These are phyloP conservation scores for Russula sp. DNA, from an alignment of 768 basidiomycete species.

Conservation along the genomic window DNA sequence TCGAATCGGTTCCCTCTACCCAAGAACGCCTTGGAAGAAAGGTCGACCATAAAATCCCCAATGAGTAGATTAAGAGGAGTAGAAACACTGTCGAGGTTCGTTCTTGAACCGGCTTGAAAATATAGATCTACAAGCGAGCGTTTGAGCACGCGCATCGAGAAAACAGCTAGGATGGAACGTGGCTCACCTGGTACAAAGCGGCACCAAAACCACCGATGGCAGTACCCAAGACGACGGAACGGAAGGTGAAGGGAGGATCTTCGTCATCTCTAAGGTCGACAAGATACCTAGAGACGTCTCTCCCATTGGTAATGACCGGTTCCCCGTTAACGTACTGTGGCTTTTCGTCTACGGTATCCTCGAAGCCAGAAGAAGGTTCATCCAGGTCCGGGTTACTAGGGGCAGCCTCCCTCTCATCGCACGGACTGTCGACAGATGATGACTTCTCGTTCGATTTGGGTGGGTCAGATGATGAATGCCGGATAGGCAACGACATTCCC, in stretches of 20 bases:
- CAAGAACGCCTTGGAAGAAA: constrained; percentile 44
- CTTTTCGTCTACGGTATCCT: constrained; percentile 8
- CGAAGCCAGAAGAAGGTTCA: neutral
- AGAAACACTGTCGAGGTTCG: constrained; percentile 56
- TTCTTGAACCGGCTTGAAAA: constrained; percentile 56
- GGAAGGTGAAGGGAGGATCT: constrained; percentile 53
- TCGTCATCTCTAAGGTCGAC: constrained; percentile 58
- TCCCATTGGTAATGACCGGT: constrained; percentile 39
- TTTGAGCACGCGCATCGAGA: neutral
- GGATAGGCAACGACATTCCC: neutral
- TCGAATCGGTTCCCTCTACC: constrained; percentile 48
- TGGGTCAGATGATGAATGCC: neutral
- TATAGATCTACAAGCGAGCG: constrained; percentile 45
- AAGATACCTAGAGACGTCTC: constrained; percentile 53
- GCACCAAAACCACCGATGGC: constrained; percentile 56
- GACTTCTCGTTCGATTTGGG: constrained; percentile 8
- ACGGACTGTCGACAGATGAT: neutral
- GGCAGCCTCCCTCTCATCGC: constrained; percentile 6
- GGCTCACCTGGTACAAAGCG: constrained; percentile 51
- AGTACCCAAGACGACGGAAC: constrained; percentile 56
- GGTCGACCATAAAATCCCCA: constrained; percentile 51
- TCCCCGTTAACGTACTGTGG: constrained; percentile 22
- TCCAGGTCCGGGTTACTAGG: neutral
- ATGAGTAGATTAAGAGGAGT: constrained; percentile 50
- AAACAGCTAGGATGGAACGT: neutral